Evolutionary conservation across 768 basidiomycete genomes (phyloP).

Genomic region (Kwoniella dendrophila): DNA sequence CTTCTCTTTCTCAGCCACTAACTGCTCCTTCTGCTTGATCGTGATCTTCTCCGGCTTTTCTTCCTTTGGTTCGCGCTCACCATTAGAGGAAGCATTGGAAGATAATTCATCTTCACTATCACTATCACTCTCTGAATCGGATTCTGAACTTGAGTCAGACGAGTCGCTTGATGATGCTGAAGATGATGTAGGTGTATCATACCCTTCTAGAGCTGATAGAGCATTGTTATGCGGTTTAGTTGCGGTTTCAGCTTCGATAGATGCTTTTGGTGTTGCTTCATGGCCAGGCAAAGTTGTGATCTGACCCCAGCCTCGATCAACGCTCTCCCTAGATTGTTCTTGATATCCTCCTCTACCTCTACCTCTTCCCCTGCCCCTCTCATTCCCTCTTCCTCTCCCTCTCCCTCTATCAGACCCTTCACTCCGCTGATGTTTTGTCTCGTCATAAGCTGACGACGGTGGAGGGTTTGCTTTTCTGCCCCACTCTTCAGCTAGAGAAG

Average conservation of each 20-base stretch:
- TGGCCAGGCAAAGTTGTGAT: neutral
- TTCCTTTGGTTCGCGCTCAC: constrained; percentile 5
- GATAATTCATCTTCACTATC: neutral
- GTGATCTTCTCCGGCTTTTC: neutral
- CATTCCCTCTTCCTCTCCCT: constrained; percentile 14
- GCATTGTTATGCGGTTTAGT: constrained; percentile 40
- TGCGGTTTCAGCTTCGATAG: neutral
- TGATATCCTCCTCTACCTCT: constrained; percentile 30
- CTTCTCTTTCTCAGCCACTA: neutral
- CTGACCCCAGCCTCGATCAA: constrained; percentile 10
- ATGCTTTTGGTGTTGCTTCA: neutral
- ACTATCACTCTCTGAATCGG: constrained; percentile 47
- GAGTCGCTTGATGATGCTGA: constrained; percentile 32
- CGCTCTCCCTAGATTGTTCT: constrained; percentile 1
- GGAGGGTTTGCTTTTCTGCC: constrained; percentile 7
- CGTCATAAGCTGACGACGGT: too few species aligned
- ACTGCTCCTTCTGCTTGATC: neutral
- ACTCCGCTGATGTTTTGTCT: neutral
- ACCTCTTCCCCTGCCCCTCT: constrained; percentile 32
- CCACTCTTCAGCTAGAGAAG: constrained; percentile 28
- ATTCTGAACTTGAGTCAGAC: constrained; percentile 45
- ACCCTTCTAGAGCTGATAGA: constrained; percentile 44
- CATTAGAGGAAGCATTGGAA: constrained; percentile 33
- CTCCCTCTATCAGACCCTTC: constrained; percentile 4
- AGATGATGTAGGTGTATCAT: constrained; percentile 32